These are phyloP conservation scores for Hyaloperonospora brassicae DNA, from an alignment of 352 stramenopile species.

Conservation along the genomic window DNA sequence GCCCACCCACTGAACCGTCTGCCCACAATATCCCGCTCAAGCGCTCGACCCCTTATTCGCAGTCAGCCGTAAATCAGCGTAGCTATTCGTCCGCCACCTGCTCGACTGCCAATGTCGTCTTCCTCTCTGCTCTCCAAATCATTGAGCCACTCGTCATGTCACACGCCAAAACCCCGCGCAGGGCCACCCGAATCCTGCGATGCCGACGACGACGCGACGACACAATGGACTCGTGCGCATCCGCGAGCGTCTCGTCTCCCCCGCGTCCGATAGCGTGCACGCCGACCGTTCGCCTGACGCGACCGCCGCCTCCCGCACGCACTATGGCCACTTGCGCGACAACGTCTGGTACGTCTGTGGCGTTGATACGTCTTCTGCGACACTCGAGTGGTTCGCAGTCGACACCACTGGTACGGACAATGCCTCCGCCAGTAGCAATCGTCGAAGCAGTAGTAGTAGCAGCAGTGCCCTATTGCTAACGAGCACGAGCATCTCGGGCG, in stretches of 20 bases:
- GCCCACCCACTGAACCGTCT: no score
- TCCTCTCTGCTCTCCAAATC: no score
- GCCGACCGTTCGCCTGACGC: no score
- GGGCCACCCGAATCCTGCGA: no score
- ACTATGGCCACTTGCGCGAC: conserved; percentile 21
- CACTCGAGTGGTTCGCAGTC: conserved; percentile 39
- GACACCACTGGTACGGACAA: conserved; percentile 27
- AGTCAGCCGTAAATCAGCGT: no score
- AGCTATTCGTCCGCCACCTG: no score
- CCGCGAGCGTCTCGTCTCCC: conserved; percentile 27
- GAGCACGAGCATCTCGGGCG: conserved; percentile 29
- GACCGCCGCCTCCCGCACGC: conserved; percentile 1
- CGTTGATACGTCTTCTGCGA: conserved; percentile 6
- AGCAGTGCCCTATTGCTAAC: conserved; percentile 24
- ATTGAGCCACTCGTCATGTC: no score
- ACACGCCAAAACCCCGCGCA: no score
- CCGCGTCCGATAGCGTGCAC: conserved; percentile 7
- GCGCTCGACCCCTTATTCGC: no score
- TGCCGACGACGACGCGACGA: conserved; percentile 3
- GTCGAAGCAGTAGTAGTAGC: not conserved
- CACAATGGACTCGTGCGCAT: conserved; percentile 40
- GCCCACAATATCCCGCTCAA: no score
- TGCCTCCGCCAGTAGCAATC: conserved; percentile 24
- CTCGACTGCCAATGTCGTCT: no score
- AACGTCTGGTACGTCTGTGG: conserved; percentile 50